Evolutionary conservation across 2,329 filamentous ascomycete species (phyloP), one percentile per base, ranked within the genome.

Genomic region (Clonostachys sp.): DNA sequence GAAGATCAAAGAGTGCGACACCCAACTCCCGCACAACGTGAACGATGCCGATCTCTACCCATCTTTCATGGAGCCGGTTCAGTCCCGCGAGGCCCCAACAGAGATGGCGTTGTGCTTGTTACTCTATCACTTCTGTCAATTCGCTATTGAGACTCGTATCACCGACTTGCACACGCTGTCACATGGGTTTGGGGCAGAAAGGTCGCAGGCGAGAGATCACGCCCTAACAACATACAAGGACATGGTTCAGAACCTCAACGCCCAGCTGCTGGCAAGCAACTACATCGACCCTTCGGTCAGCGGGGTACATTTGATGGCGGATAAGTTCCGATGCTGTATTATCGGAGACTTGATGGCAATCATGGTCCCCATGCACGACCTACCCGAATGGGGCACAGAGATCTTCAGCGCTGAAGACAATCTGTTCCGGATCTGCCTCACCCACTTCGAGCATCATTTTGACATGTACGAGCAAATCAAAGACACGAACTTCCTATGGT

Each of bases 31-130:
- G 1, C 60, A 60, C 39, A 80, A 78, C 50, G 63, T 79, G 49
- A 75, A 79, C 57, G 77, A 80, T 51, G 49, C 58, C 2, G 73
- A 75, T 40, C 67, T 76, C 16, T 56, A 63, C 6, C 74, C 74
- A 1, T 70, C 73, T 4, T 74, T 71, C 55, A 69, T 63, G 6
- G 72, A 76, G 45, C 72, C 75, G 0, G 60, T 81, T 3, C 67
- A 72, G 41, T 66, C 75, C 12, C 73, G 72, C 17, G 75, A 81
- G 2, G 78, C 78, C 0, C 78, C 80, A 4, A 83, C 80, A 0
- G 80, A 83, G 50, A 83, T 83, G 80, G 75, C 77, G 1, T 80
- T 81, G 50, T 72, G 72, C 50, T 55, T 83, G 34, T 42, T 14
- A 13, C 24, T 30, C 24, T 30, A 30, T 30, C 24, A 30, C 24